Evolutionary conservation across 345 rosid species (phyloP), one percentile per base, ranked within the genome.

Genomic region (Eucalyptus fibrosa): DNA sequence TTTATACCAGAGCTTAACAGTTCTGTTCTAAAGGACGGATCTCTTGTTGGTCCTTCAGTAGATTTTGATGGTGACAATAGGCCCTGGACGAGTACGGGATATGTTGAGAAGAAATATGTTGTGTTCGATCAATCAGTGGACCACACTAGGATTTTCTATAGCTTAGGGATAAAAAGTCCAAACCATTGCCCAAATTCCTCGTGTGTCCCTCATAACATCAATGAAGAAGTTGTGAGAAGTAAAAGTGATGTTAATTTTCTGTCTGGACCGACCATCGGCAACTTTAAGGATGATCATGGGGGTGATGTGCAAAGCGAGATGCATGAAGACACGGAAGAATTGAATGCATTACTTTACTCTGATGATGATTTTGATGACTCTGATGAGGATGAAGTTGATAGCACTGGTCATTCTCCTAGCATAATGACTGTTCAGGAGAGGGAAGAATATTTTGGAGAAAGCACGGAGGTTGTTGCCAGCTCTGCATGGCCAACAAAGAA

Each of bases 281-380:
- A n/a, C 83, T n/a, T 93, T 53, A 94, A 92, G 90, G 93, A 91
- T 88, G 89, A 87, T 77, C 53, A 88, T 50, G 88, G 45, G 49
- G 65, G 88, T 88, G 94, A 87, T 55, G 93, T 92, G 90, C 95
- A 92, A 65, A 93, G 94, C 37, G 99, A 98, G 91, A 94, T 96
- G 98, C 99, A 94, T 77, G 99, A 98, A 91, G 99, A 98, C 95
- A 96, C 99, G 26, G 99, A 97, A 49, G 99, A 98, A 93, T 90
- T 98, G 87, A 95, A 98, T 91, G 99, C 99, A 15, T 91, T 98
- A 30, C 96, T 98, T 72, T 97, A 96, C 92, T 98, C 99, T 1
- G 98, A 96, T 91, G 97, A 94, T 16, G 94, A 96, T 2, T 97
- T 92, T 80, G 93, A 93, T 91, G 92, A 92, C 87, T 94, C 92